Base-by-base conservation (phyloP, 129 eudicot genomes). In the Flaveria linearis region DNA sequence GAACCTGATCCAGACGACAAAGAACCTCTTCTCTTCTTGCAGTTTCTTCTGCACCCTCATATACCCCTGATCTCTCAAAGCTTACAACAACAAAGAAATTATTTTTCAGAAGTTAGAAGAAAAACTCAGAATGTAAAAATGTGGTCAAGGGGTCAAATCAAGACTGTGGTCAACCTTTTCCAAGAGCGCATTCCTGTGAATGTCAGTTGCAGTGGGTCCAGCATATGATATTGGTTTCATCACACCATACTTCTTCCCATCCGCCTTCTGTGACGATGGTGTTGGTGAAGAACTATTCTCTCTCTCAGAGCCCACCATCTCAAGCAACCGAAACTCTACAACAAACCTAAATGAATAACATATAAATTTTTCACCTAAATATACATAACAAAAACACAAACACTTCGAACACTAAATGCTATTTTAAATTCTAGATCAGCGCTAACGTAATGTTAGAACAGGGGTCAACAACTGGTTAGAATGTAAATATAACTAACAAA, bases 231-330 rank as follows among this genome's bases (percentile, higher is more conserved):
- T 76, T 36, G 85, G 85, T 63, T 83, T 65, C 53, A 58, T 68
- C 60, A 76, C 71, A 23, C 78, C 84, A 43, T 65, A 79, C 61
- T 72, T 82, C 82, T 67, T 80, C 74, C 26, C 85, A 25, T 22
- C 71, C 64, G 76, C 60, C 77, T 13, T 63, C 56, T 51, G 82
- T 43, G 78, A 41, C 22, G 74, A 78, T 76, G 78, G 80, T 23
- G 80, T 50, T 36, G 78, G 58, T 67, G 84, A 74, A 42, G 81
- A 70, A 57, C 71, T 80, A 69, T 41, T 76, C 26, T 51, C 64
- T 72, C 20, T 75, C 83, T 80, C 84, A 68, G 81, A 76, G n/a
- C 82, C 85, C 80, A 72, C 84, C 83, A 80, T 83, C 71, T 85
- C 70, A 60, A 75, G 76, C 80, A 81, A 75, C 80, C 77, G 61